Conservation (phyloP, 148 eudicot genomes). For the Camellia japonica region DNA sequence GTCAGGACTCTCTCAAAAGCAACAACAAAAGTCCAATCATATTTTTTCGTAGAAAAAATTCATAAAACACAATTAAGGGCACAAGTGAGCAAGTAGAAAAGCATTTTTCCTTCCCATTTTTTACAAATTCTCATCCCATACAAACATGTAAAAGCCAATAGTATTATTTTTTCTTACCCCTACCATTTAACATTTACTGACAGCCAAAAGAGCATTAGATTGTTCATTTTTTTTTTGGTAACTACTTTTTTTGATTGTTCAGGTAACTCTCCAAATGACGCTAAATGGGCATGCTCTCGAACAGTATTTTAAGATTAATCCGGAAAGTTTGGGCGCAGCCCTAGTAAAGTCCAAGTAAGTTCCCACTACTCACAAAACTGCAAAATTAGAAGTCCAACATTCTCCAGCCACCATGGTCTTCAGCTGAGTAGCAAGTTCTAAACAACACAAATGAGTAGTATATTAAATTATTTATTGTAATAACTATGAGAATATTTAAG, state of each 20-base stretch:
- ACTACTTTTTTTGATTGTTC: neutral
- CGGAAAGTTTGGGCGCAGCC: neutral
- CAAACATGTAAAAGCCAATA: neutral
- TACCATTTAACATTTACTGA: neutral
- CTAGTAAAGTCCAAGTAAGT: conserved; percentile 1
- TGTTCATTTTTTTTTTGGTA: neutral
- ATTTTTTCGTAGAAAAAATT: too few relatives aligned
- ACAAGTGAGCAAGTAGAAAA: neutral
- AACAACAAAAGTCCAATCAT: too few relatives aligned
- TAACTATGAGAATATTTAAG: neutral
- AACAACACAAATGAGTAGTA: neutral
- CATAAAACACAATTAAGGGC: neutral
- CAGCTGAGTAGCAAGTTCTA: conserved; percentile 6
- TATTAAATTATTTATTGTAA: neutral
- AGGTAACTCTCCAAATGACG: neutral
- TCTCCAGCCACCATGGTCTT: conserved; percentile 6
- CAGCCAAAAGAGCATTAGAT: neutral
- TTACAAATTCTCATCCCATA: conserved; percentile 1
- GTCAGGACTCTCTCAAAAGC: too few relatives aligned
- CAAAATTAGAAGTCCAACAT: neutral
- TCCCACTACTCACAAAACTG: neutral
- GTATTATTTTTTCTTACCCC: neutral
- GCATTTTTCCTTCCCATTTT: neutral
- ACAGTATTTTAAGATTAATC: neutral
- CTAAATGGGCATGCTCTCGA: neutral